A percentile compares a stretch with the other conserved stretches of the same genome.
Conservation (phyloP, 257 asterid species). For the Pogostemon cablin region DNA sequence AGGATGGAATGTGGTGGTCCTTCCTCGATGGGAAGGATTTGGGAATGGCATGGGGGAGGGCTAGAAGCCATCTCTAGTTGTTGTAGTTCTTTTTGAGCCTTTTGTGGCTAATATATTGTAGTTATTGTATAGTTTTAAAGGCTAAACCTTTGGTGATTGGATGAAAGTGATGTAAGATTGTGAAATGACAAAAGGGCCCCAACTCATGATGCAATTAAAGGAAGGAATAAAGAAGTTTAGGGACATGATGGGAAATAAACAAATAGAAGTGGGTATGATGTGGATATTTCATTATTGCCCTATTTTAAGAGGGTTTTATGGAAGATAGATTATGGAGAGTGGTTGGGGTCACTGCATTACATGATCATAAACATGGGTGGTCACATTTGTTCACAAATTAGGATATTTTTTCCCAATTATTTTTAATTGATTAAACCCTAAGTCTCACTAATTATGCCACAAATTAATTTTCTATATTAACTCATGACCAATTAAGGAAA, state of each 20-base stretch:
- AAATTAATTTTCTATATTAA: background rate
- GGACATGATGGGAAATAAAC: conserved; percentile 33
- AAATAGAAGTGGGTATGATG: conserved; percentile 42
- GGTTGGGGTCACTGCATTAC: conserved; percentile 33
- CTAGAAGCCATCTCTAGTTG: conserved; percentile 38
- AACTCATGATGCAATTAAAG: background rate
- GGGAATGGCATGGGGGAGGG: conserved; percentile 34
- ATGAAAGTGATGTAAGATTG: conserved; percentile 32
- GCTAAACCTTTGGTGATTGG: conserved; percentile 23
- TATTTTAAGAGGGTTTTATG: conserved; percentile 25
- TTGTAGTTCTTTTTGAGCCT: background rate
- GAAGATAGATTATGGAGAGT: conserved; percentile 33
- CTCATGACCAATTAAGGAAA: background rate
- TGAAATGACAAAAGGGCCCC: conserved; percentile 35
- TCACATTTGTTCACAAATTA: conserved; percentile 14
- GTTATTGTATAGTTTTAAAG: conserved; percentile 13
- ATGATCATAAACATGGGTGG: conserved; percentile 28
- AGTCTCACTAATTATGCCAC: conserved; percentile 17
- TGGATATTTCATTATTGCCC: conserved; percentile 42
- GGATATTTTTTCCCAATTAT: conserved; percentile 19
- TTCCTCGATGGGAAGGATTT: conserved; percentile 34
- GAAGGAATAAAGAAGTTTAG: background rate
- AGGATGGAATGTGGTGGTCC: conserved; percentile 40
- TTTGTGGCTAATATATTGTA: conserved; percentile 35
- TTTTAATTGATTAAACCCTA: conserved; percentile 15